Base-by-base conservation (phyloP, 805 yeast genomes). In the Ogataea trehalophila region DNA sequence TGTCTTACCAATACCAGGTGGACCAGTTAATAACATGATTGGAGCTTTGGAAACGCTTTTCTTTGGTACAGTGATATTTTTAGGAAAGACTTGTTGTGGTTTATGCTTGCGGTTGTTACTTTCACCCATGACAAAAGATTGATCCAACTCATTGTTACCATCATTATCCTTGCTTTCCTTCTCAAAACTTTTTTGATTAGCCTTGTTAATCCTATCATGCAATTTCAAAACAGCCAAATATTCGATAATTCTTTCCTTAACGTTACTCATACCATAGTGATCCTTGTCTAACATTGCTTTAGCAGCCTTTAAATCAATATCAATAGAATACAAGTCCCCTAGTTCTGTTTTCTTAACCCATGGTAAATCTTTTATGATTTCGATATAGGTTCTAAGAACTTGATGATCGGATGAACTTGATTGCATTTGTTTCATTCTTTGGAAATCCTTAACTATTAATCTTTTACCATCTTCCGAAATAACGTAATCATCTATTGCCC, bases 1-100 rank as follows among this genome's bases (percentile, higher is more conserved):
- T 0, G 97, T 89, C 63, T 89, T 89, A 29, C 97, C 97, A 14
- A 88, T 94, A 35, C 97, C 97, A 0, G 96, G 97, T 11, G 96
- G 96, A 0, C 96, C 97, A 6, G 87, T 88, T 48, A 89, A 74
- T 65, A 89, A 72, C 38, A 89, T 65, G 39, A 89, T 88, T 6
- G 96, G 96, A 1, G 95, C 78, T 58, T 61, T 65, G 4, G 56
- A 26, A 8, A 33, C 16, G 13, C 42, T 26, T 37, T 17, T 45
- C 13, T 29, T 39, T 20, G 16, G 29, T 17, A 18, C 13, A 35
- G 17, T 41, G 6, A 31, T 37, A 16, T 2, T 17, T 16, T 38
- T 13, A 6, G 16, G 22, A 22, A 6, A 9, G 3, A 20, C 13
- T 20, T 8, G 7, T 26, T 26, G 23, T 22, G 34, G 16, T 22